phyloP scores from a whole-genome alignment of 768 basidiomycete genomes.

The Arthromyces matolae region DNA sequence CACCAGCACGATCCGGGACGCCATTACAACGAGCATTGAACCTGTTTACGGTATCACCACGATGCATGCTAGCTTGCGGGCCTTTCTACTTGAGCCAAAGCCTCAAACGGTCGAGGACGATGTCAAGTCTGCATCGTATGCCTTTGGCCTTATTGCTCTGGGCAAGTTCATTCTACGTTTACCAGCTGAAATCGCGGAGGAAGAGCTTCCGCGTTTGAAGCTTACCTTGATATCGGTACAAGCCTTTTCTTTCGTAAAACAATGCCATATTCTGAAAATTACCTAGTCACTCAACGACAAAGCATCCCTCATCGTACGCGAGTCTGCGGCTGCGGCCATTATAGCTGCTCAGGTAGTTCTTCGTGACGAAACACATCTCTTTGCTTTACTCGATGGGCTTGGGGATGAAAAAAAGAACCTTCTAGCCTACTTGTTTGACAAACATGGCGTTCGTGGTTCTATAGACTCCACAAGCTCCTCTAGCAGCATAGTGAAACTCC shows the following conservation, averaged over 20 bases:
- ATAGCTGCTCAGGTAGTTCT: slow-evolving; percentile 83
- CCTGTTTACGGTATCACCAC: slow-evolving; percentile 85
- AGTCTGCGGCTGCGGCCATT: slow-evolving; percentile 78
- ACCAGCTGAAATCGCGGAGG: slow-evolving; percentile 81
- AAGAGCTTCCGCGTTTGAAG: slow-evolving; percentile 77
- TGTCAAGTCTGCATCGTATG: slow-evolving; percentile 63
- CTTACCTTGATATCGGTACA: slow-evolving; percentile 66
- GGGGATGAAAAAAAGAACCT: slow-evolving; percentile 91
- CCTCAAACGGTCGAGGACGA: slow-evolving; percentile 42
- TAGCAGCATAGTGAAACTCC: slow-evolving; percentile 66
- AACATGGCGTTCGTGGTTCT: slow-evolving; percentile 68
- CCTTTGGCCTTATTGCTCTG: slow-evolving; percentile 80
- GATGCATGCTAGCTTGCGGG: slow-evolving; percentile 66
- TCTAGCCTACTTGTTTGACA: slow-evolving; percentile 85
- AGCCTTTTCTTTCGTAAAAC: slow-evolving; percentile 8
- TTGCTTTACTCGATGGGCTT: slow-evolving; percentile 74
- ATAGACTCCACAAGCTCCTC: slow-evolving; percentile 32
- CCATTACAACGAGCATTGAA: slow-evolving; percentile 65
- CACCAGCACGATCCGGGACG: slow-evolving; percentile 77
- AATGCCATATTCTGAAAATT: background rate
- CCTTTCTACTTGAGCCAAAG: slow-evolving; percentile 54
- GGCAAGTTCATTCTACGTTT: slow-evolving; percentile 81
- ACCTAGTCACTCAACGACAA: slow-evolving; percentile 66
- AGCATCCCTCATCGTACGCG: slow-evolving; percentile 73
- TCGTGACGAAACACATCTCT: slow-evolving; percentile 79